These are phyloP conservation scores for Trichocladium antarcticum DNA, from an alignment of 495 filamentous ascomycete genomes.

Conservation along the genomic window DNA sequence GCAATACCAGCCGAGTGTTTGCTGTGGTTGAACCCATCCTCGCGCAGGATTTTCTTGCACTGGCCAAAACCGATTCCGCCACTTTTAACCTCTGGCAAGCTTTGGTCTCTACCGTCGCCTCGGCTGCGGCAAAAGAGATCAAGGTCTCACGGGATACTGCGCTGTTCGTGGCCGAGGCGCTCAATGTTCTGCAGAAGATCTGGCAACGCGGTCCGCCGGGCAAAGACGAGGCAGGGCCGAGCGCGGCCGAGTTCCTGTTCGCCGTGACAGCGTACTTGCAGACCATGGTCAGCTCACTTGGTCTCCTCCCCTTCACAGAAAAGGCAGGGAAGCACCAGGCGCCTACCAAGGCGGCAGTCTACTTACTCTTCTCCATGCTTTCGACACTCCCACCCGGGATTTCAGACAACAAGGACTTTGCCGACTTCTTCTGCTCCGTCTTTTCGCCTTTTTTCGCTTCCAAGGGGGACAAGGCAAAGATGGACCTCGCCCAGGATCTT, in stretches of 20 bases:
- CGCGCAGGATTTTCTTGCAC: conserved; percentile 42
- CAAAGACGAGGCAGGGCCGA: conserved; percentile 12
- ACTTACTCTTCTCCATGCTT: conserved; percentile 41
- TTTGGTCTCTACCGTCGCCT: conserved; percentile 56
- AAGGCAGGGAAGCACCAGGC: conserved; percentile 40
- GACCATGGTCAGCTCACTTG: conserved; percentile 53
- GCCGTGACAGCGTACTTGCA: conserved; percentile 50
- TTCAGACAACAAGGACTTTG: conserved; percentile 32
- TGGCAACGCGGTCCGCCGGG: conserved; percentile 42
- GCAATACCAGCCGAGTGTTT: conserved; percentile 50
- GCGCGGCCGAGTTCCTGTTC: conserved; percentile 43
- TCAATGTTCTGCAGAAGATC: conserved; percentile 53
- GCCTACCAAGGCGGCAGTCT: conserved; percentile 33
- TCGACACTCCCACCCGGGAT: conserved; percentile 34
- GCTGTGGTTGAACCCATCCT: conserved; percentile 54
- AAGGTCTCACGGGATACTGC: conserved; percentile 76
- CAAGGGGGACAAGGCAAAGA: conserved; percentile 32
- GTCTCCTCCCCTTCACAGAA: conserved; percentile 67
- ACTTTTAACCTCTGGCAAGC: conserved; percentile 54
- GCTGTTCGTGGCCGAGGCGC: conserved; percentile 59
- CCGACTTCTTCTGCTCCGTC: conserved; percentile 30
- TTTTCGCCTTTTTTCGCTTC: conserved; percentile 39
- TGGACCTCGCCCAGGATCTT: conserved; percentile 34
- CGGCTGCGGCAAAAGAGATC: conserved; percentile 79
- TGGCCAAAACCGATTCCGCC: conserved; percentile 34